phyloP scores from a whole-genome alignment of 2,329 filamentous ascomycete species.

The Fusarium sp. region DNA sequence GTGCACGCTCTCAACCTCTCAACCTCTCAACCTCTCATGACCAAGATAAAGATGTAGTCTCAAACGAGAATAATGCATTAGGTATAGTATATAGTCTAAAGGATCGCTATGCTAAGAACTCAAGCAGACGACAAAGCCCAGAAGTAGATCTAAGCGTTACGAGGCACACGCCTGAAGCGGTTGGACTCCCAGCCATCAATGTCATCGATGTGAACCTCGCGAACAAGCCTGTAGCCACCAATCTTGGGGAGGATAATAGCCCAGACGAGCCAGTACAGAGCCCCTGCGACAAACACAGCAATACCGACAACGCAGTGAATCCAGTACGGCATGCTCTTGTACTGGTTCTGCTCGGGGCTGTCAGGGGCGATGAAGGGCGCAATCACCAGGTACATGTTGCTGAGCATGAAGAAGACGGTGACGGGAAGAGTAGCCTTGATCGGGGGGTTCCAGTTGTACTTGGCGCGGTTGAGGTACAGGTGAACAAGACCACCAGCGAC shows the following conservation, averaged over 20 bases:
- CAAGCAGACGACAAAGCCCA: not conserved
- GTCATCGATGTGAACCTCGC: constrained; percentile 62
- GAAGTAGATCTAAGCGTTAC: not conserved
- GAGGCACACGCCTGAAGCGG: constrained; percentile 59
- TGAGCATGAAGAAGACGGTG: constrained; percentile 66
- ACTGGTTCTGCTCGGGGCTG: constrained; percentile 59
- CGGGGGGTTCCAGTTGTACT: constrained; percentile 63
- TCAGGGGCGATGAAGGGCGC: constrained; percentile 66
- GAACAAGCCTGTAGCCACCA: constrained; percentile 64
- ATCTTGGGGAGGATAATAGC: constrained; percentile 60
- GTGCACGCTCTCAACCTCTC: not conserved
- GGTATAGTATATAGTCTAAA: constrained; percentile 20
- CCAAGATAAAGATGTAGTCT: too few species aligned
- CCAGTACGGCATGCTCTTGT: constrained; percentile 64
- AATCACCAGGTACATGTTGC: constrained; percentile 68
- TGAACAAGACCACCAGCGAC: constrained; percentile 63
- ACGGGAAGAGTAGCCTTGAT: constrained; percentile 64
- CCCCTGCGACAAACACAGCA: constrained; percentile 61
- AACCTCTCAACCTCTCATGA: too few species aligned
- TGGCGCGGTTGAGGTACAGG: constrained; percentile 59
- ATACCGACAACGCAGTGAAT: constrained; percentile 67
- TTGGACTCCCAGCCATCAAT: constrained; percentile 71
- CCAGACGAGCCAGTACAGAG: constrained; percentile 66
- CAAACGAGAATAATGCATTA: constrained; percentile 1
- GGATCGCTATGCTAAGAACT: constrained; percentile 3